Evolutionary conservation across 2,329 filamentous ascomycete species (phyloP).

Genomic region (Botrytis byssoidea): DNA sequence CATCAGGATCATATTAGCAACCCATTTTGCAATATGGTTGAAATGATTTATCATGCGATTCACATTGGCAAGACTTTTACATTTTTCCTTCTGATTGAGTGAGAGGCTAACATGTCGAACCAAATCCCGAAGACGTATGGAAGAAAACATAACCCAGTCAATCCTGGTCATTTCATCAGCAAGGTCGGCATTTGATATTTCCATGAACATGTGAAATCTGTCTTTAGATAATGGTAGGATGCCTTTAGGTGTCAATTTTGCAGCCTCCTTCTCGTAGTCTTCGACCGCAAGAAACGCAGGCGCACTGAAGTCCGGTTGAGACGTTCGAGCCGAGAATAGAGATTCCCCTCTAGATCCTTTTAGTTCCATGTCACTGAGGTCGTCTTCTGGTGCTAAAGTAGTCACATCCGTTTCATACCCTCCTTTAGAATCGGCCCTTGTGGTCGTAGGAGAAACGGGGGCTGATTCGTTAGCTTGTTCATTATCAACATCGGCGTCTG

Average conservation of each 20-base stretch:
- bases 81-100: slow-evolving; percentile 67
- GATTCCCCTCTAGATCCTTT: slow-evolving; percentile 33
- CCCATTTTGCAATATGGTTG: slow-evolving; percentile 81
- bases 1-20: slow-evolving; percentile 79
- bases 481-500: slow-evolving; percentile 58
- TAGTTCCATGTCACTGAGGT: slow-evolving; percentile 32
- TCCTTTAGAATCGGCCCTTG: slow-evolving; percentile 24
- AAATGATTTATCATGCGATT: slow-evolving; percentile 94
- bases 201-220: slow-evolving; percentile 89
- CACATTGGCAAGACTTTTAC: slow-evolving; percentile 77
- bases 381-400: slow-evolving; percentile 13
- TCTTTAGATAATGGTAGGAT: slow-evolving; percentile 74
- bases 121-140: slow-evolving; percentile 88
- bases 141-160: slow-evolving; percentile 98
- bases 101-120: slow-evolving; percentile 85
- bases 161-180: slow-evolving; percentile 91
- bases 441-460: slow-evolving; percentile 29
- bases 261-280: slow-evolving; percentile 76
- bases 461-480: slow-evolving; percentile 31
- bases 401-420: slow-evolving; percentile 13
- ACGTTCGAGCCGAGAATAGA: slow-evolving; percentile 27
- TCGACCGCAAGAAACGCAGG: slow-evolving; percentile 63
- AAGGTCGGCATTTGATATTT: slow-evolving; percentile 77
- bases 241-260: slow-evolving; percentile 66
- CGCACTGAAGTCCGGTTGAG: slow-evolving; percentile 30